Percentiles rank a stretch among this genome's conserved stretches.
phyloP scores from a whole-genome alignment of 1,139 yeast species.

The Sugiyamaella pinicola region DNA sequence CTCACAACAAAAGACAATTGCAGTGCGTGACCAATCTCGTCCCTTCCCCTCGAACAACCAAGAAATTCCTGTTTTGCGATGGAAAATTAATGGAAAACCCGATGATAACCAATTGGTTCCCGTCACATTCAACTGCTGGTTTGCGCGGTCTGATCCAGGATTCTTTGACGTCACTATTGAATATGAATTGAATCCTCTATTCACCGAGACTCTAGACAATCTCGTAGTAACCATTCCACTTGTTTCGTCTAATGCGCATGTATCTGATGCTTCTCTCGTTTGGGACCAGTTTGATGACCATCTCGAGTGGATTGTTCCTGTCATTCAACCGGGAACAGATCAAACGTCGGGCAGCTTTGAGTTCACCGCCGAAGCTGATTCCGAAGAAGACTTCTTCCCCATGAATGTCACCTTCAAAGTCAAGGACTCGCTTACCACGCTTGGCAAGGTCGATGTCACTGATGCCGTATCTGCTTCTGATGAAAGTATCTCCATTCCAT shows the following conservation, averaged over 20 bases:
- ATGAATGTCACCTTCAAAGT: slow-evolving; percentile 61
- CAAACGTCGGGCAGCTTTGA: slow-evolving; percentile 73
- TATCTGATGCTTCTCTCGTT: slow-evolving; percentile 43
- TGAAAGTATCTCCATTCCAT: slow-evolving; percentile 60
- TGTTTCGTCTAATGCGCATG: slow-evolving; percentile 58
- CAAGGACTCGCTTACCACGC: slow-evolving; percentile 43
- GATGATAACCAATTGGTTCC: slow-evolving; percentile 66
- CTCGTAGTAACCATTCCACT: slow-evolving; percentile 67
- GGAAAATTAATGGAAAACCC: slow-evolving; percentile 52
- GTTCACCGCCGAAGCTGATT: slow-evolving; percentile 69
- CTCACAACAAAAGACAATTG: slow-evolving; percentile 57
- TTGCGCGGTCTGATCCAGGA: slow-evolving; percentile 58
- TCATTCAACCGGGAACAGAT: slow-evolving; percentile 43
- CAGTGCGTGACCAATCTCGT: slow-evolving; percentile 73
- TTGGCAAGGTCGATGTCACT: slow-evolving; percentile 52
- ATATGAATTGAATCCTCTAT: slow-evolving; percentile 64
- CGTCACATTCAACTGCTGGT: slow-evolving; percentile 82
- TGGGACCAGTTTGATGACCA: slow-evolving; percentile 46
- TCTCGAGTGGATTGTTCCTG: slow-evolving; percentile 46
- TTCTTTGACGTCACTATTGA: slow-evolving; percentile 80
- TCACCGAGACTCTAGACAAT: slow-evolving; percentile 55
- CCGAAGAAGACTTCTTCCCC: slow-evolving; percentile 89
- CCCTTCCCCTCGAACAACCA: slow-evolving; percentile 92
- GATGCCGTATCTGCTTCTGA: slow-evolving; percentile 47
- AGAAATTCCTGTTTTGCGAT: slow-evolving; percentile 86